Base-by-base conservation (phyloP, 768 basidiomycete species). In the Antrodiella citrinella region DNA sequence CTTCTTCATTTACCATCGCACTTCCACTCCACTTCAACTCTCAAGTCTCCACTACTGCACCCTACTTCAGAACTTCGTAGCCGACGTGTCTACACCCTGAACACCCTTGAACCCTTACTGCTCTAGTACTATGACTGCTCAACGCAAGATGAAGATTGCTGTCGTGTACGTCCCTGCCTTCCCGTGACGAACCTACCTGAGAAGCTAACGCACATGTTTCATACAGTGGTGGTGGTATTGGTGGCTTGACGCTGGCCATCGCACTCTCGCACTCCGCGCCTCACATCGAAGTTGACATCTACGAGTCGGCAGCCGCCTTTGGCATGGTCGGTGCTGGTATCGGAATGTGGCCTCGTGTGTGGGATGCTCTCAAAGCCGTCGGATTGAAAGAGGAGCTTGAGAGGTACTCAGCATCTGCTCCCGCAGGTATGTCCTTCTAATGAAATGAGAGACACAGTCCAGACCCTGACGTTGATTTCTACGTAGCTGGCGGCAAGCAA, bases 151-250 rank as follows among this genome's bases (percentile, higher is more conserved):
- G 7, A 35, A 15, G 30, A 15, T 35, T 15, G 30, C 30, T 15
- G 30, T 35, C 15, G 30, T 35, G 30, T 35, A 35, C 7, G 30
- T 15, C n/a, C n/a, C n/a, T n/a, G n/a, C n/a, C n/a, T n/a, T n/a
- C n/a, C n/a, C n/a, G n/a, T n/a, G n/a, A n/a, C n/a, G n/a, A n/a
- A n/a, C n/a, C n/a, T n/a, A n/a, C n/a, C n/a, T n/a, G n/a, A n/a
- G n/a, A n/a, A n/a, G n/a, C n/a, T n/a, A n/a, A 7, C 30, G 30
- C 30, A 7, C 30, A 35, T 35, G 15, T 35, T 35, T 15, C 30
- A 7, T 35, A 15, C 30, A 65, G 63, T 40, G 63, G 63, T 7
- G 63, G 56, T 4, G 63, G 63, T 4, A 57, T 65, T 23, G 57
- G 53, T 19, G 63, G 63, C 10, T 52, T 65, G n/a, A 45, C 51